Percentiles rank a stretch among this genome's conserved stretches.
Conservation (phyloP, 106 monocot genomes). For the Acorus calamus region DNA sequence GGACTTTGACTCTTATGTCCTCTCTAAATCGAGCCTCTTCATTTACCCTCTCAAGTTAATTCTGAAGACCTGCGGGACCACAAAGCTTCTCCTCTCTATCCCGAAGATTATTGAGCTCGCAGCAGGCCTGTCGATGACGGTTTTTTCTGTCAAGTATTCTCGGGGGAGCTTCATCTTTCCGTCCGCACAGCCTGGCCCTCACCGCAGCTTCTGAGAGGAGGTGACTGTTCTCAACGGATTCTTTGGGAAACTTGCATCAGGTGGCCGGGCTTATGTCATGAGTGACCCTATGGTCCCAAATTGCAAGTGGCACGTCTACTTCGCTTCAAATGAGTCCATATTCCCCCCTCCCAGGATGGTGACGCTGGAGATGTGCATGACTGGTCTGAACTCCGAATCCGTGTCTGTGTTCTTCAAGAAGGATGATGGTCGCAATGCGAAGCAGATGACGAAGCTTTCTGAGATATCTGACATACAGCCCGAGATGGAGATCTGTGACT, state of each 20-base stretch:
- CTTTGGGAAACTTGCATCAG: constrained; percentile 49
- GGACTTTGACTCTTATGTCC: constrained; percentile 83
- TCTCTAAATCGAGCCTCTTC: constrained; percentile 95
- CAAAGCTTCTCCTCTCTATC: constrained; percentile 68
- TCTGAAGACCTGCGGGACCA: constrained; percentile 90
- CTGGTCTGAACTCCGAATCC: constrained; percentile 35
- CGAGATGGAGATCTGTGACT: constrained; percentile 81
- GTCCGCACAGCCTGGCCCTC: constrained; percentile 66
- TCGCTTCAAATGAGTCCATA: constrained; percentile 51
- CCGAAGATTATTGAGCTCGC: constrained; percentile 72
- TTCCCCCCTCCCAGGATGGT: constrained; percentile 29
- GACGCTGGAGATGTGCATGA: constrained; percentile 97
- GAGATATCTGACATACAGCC: constrained; percentile 66
- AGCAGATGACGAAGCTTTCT: constrained; percentile 63
- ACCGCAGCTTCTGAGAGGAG: constrained; percentile 79
- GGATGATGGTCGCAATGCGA: constrained; percentile 13
- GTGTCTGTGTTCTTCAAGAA: constrained; percentile 78
- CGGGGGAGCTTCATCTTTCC: constrained; percentile 84
- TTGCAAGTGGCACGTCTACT: constrained; percentile 84
- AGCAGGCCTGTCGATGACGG: constrained; percentile 28
- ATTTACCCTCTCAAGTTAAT: constrained; percentile 69
- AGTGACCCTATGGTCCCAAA: constrained; percentile 37
- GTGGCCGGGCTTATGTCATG: constrained; percentile 63
- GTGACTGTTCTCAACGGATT: constrained; percentile 42
- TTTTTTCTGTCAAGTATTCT: constrained; percentile 62